phyloP scores from a whole-genome alignment of 1,284 basidiomycete species.

The Pseudomicrostroma phylloplanum region DNA sequence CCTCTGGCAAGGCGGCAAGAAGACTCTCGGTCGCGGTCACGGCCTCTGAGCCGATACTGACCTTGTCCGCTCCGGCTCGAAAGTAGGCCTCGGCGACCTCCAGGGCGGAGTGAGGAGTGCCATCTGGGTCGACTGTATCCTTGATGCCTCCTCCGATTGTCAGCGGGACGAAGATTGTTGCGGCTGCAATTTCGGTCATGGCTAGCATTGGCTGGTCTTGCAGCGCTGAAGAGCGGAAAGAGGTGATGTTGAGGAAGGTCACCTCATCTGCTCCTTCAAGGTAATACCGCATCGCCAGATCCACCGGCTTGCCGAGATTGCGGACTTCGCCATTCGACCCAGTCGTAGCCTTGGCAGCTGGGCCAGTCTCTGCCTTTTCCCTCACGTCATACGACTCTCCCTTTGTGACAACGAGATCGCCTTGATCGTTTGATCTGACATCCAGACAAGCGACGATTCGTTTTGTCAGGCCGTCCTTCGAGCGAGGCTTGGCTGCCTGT shows the following conservation, averaged over 20 bases:
- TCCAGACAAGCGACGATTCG: constrained; percentile 97
- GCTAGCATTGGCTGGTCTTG: constrained; percentile 97
- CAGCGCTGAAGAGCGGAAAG: constrained; percentile 91
- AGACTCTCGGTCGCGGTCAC: constrained; percentile 86
- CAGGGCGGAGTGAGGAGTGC: constrained; percentile 73
- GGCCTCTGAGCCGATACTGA: constrained; percentile 91
- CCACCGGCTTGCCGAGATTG: constrained; percentile 95
- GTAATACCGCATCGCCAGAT: constrained; percentile 82
- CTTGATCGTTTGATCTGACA: constrained; percentile 89
- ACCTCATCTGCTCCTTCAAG: constrained; percentile 87
- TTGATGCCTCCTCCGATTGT: constrained; percentile 99
- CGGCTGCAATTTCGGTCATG: constrained; percentile 81
- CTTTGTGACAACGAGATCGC: constrained; percentile 97
- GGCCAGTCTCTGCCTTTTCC: constrained; percentile 55
- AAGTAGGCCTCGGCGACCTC: constrained; percentile 96
- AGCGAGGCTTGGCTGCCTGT: constrained; percentile 49
- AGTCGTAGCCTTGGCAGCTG: constrained; percentile 39
- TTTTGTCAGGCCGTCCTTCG: constrained; percentile 60
- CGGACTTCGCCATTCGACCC: constrained; percentile 59
- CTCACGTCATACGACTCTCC: constrained; percentile 98
- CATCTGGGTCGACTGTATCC: constrained; percentile 90
- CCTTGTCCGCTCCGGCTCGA: constrained; percentile 92
- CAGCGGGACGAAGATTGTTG: constrained; percentile 90
- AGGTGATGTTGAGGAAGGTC: constrained; percentile 97
- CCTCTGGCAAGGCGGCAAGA: constrained; percentile 47